Conservation (phyloP, 495 filamentous ascomycete species). For the Penicillium paxilli region DNA sequence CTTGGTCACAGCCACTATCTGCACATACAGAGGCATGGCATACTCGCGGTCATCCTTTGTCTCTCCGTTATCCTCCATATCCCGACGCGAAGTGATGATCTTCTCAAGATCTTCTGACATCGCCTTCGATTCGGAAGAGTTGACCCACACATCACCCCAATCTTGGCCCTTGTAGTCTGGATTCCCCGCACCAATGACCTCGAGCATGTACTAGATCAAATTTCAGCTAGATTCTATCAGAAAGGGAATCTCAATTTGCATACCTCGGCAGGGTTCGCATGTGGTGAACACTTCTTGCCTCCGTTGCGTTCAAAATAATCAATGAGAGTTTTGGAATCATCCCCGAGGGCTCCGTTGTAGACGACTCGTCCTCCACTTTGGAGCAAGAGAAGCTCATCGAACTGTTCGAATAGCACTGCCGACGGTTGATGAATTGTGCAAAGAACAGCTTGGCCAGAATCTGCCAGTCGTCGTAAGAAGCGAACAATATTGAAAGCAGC, state of each 20-base stretch:
- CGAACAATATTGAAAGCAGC: slow-evolving; percentile 66
- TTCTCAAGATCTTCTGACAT: slow-evolving; percentile 48
- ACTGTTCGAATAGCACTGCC: slow-evolving; percentile 69
- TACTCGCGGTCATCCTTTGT: slow-evolving; percentile 53
- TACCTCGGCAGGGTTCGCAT: slow-evolving; percentile 64
- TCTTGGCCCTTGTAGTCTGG: slow-evolving; percentile 62
- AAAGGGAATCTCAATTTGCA: not conserved
- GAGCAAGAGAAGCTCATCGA: slow-evolving; percentile 70
- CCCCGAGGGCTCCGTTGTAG: slow-evolving; percentile 66
- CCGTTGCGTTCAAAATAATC: slow-evolving; percentile 66
- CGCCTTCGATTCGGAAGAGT: slow-evolving; percentile 42
- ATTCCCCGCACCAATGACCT: slow-evolving; percentile 64
- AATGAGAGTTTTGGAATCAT: slow-evolving; percentile 54
- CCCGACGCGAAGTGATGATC: slow-evolving; percentile 39
- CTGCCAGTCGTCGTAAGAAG: slow-evolving; percentile 64
- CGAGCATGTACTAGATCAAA: slow-evolving; percentile 57
- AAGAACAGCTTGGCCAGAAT: slow-evolving; percentile 69
- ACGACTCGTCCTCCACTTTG: slow-evolving; percentile 68
- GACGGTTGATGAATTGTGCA: slow-evolving; percentile 85
- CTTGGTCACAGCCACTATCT: slow-evolving; percentile 48
- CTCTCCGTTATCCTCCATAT: slow-evolving; percentile 27
- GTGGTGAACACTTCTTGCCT: slow-evolving; percentile 53
- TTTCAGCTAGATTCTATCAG: not conserved
- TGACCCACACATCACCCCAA: slow-evolving; percentile 61
- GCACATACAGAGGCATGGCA: slow-evolving; percentile 57